phyloP scores from a whole-genome alignment of 1,139 yeast species.

The Chernovozyma aurita region DNA sequence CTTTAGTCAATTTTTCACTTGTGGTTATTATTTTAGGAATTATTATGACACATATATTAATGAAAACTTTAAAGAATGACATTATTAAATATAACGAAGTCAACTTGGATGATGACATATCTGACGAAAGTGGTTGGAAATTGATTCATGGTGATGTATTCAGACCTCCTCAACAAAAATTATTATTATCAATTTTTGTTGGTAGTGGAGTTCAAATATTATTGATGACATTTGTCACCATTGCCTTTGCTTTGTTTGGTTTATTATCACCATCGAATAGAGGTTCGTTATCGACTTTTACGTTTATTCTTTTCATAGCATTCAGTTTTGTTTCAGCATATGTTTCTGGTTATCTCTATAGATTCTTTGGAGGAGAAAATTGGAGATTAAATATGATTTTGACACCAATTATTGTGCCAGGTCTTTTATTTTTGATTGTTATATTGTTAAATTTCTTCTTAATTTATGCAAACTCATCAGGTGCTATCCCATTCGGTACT shows the following conservation, averaged over 20 bases:
- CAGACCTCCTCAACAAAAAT: conserved; percentile 70
- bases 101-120: conserved; percentile 79
- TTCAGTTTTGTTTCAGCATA: conserved; percentile 82
- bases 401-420: conserved; percentile 85
- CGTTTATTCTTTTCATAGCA: conserved; percentile 76
- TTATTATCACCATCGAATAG: conserved; percentile 90
- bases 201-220: conserved; percentile 90
- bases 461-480: conserved; percentile 76
- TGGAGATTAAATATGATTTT: conserved; percentile 84
- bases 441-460: conserved; percentile 77
- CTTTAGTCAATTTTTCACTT: conserved; percentile 77
- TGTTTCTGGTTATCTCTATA: conserved; percentile 79
- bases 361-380: conserved; percentile 85
- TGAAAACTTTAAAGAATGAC: conserved; percentile 80
- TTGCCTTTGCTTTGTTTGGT: conserved; percentile 82
- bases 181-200: conserved; percentile 71
- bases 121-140: conserved; percentile 98
- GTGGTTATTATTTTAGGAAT: conserved; percentile 74
- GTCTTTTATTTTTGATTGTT: conserved; percentile 59
- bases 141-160: conserved; percentile 93
- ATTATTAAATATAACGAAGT: conserved; percentile 86
- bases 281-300: conserved; percentile 86
- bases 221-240: conserved; percentile 69
- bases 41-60: conserved; percentile 74
- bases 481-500: conserved; percentile 92